Evolutionary conservation across 306 rosid species (phyloP), one percentile per base, ranked within the genome.

Genomic region (Glycine tomentella): DNA sequence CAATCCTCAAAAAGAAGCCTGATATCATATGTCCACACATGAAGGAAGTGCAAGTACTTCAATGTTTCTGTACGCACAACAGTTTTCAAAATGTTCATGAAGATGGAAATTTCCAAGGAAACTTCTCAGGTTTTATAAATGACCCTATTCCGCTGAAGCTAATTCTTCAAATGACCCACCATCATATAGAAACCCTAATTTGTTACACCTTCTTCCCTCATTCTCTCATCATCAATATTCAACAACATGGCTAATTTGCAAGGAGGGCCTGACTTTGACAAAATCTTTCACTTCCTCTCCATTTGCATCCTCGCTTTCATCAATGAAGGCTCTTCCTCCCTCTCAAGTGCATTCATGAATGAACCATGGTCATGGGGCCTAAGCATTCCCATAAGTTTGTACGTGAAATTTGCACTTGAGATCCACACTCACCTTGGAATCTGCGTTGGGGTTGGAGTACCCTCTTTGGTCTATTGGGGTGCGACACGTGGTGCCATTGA

Each of bases 381-480:
- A 20, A 31, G 84, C 13, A 9, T 84, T 61, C 90, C 90, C 65
- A 36, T 87, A 0, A 84, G 86, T 49, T 63, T 87, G 20, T 87
- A 81, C 80, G 51, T 87, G 15, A 87, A 87, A 48, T 81, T 87
- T 69, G 81, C 87, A 4, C 84, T 84, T n/a, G 87, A 87, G 45
- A 2, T 74, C 6, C 87, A 87, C 48, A 45, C 87, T 14, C 85
- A 86, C 73, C 69, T 86, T 3, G 89, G 89, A 59, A 62, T 86
- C 11, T 80, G 66, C 20, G 83, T 80, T 20, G 87, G 87, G 16
- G 34, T 86, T 44, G 87, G 83, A 75, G 0, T 83, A 14, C 89
- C 89, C 77, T 83, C 89, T 67, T 40, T 83, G 3, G 66, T 73
- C 3, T 86, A 86, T 31, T 86, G 89, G 89, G 89, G 87, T 0